Conservation (phyloP, 2,329 filamentous ascomycete species). For the Lojkania enalia region DNA sequence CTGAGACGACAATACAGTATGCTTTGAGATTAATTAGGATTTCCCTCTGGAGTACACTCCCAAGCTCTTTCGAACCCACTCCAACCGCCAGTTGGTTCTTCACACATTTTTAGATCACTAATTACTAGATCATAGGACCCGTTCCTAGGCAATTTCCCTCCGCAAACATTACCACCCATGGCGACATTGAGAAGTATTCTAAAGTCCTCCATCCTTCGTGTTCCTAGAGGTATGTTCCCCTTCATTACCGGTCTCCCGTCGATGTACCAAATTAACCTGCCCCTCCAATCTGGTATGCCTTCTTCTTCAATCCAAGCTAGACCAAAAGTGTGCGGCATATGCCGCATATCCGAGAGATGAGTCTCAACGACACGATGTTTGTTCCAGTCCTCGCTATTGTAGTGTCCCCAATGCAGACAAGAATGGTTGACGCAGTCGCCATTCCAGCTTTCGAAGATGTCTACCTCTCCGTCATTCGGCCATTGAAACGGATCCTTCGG, state of each 20-base stretch:
- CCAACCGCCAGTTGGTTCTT: constrained; percentile 61
- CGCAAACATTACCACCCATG: constrained; percentile 64
- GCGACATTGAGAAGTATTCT: constrained; percentile 63
- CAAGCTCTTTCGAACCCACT: constrained; percentile 58
- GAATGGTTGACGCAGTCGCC: constrained; percentile 59
- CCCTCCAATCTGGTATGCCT: constrained; percentile 45
- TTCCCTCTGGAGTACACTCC: constrained; percentile 40
- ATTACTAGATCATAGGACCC: constrained; percentile 62
- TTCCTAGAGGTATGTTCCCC: constrained; percentile 56
- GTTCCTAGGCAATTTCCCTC: constrained; percentile 55
- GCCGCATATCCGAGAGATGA: constrained; percentile 53
- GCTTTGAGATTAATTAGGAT: constrained; percentile 36
- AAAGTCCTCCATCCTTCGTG: constrained; percentile 60
- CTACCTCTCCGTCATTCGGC: constrained; percentile 63
- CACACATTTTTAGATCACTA: constrained; percentile 56
- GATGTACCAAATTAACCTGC: constrained; percentile 62
- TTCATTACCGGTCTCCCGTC: constrained; percentile 63
- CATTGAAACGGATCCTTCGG: constrained; percentile 61
- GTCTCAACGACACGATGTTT: constrained; percentile 62
- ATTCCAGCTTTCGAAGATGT: constrained; percentile 66
- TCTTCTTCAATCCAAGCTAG: constrained; percentile 60
- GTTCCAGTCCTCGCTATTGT: constrained; percentile 56
- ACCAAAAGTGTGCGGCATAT: constrained; percentile 55
- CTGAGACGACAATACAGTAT: too few species aligned
- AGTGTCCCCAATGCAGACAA: constrained; percentile 64